phyloP scores from a whole-genome alignment of 805 yeast species.

The Kodamaea leandrae region DNA sequence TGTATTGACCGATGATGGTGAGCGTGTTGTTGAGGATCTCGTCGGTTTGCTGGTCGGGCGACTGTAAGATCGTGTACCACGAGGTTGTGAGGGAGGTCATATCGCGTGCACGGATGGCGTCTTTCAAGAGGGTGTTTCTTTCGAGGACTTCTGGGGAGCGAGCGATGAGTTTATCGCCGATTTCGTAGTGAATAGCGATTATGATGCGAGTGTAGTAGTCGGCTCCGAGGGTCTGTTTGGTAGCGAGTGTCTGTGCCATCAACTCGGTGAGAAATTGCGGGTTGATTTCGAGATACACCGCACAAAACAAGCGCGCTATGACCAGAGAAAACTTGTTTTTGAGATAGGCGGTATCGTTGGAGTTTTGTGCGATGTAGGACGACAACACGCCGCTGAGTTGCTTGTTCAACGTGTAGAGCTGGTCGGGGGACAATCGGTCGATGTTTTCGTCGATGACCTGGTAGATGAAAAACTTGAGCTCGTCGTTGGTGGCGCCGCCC shows the following conservation, averaged over 20 bases:
- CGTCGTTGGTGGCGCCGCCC: slow-evolving; percentile 35
- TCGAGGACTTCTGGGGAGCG: slow-evolving; percentile 62
- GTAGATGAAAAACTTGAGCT: slow-evolving; percentile 61
- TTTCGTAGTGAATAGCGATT: slow-evolving; percentile 78
- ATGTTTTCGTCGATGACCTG: slow-evolving; percentile 67
- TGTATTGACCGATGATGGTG: slow-evolving; percentile 75
- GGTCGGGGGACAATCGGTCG: slow-evolving; percentile 39
- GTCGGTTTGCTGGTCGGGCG: slow-evolving; percentile 26
- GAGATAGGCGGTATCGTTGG: slow-evolving; percentile 28
- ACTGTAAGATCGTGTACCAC: slow-evolving; percentile 62
- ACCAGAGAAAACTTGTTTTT: slow-evolving; percentile 37
- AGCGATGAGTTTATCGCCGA: slow-evolving; percentile 85
- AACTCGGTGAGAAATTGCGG: slow-evolving; percentile 35
- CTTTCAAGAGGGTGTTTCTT: slow-evolving; percentile 74
- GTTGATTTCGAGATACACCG: slow-evolving; percentile 31
- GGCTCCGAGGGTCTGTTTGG: slow-evolving; percentile 31
- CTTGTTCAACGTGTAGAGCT: slow-evolving; percentile 45
- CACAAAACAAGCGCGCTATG: slow-evolving; percentile 34
- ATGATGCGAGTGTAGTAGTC: slow-evolving; percentile 78
- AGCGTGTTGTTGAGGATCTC: slow-evolving; percentile 59
- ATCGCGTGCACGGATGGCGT: slow-evolving; percentile 74
- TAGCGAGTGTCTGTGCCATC: slow-evolving; percentile 20
- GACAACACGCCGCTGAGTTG: slow-evolving; percentile 47
- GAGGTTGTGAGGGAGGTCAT: slow-evolving; percentile 59
- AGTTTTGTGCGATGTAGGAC: slow-evolving; percentile 11